phyloP scores from a whole-genome alignment of 208 protist species.

The Lotmaria passim region DNA sequence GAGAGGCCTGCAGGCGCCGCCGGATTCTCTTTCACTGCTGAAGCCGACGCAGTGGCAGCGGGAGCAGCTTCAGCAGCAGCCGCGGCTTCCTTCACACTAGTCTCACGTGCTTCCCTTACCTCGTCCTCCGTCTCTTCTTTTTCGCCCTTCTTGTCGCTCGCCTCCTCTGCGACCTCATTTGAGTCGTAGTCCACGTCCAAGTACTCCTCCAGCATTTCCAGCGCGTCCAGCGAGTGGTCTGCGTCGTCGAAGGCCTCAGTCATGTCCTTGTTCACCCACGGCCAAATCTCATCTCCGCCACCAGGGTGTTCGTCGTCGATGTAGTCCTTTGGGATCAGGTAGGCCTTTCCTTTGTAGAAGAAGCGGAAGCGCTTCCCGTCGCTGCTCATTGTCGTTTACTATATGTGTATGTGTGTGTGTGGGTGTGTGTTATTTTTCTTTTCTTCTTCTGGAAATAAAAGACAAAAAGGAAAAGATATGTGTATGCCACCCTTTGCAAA shows the following conservation, averaged over 20 bases:
- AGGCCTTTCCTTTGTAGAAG: conserved; percentile 37
- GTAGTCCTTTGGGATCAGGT: conserved; percentile 36
- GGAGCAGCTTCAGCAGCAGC: neutral
- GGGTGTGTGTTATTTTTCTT: neutral
- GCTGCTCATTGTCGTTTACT: too few relatives aligned
- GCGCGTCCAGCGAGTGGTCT: conserved; percentile 39
- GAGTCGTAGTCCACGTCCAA: conserved; percentile 29
- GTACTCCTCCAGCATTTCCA: conserved; percentile 43
- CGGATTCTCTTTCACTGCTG: too few relatives aligned
- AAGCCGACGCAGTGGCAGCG: too few relatives aligned
- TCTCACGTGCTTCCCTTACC: neutral
- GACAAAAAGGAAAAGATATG: too few relatives aligned
- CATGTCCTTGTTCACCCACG: conserved; percentile 38
- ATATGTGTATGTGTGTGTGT: too few relatives aligned
- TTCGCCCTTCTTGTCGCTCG: neutral
- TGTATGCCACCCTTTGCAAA: too few relatives aligned
- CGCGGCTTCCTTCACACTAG: neutral
- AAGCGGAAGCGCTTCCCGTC: conserved; percentile 27
- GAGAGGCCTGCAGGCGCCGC: too few relatives aligned
- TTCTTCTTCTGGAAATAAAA: neutral
- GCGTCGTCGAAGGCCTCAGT: conserved; percentile 44
- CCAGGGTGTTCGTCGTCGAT: conserved; percentile 49
- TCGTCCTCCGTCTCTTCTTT: neutral
- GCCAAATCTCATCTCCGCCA: conserved; percentile 33
- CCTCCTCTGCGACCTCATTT: neutral